Conservation (phyloP, 208 protist genomes). For the Trichomonas tenax region DNA sequence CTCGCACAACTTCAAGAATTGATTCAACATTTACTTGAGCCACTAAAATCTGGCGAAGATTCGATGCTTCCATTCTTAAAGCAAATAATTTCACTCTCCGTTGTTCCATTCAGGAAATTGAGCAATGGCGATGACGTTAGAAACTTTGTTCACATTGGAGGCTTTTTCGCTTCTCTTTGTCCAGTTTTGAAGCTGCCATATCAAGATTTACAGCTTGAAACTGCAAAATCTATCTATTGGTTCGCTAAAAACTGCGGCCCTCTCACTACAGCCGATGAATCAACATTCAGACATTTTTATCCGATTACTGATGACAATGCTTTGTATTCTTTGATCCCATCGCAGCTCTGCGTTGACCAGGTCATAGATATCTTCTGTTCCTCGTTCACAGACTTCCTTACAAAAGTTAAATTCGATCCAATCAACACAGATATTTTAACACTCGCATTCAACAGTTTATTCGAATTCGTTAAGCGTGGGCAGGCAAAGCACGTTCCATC, state of each 20-base stretch:
- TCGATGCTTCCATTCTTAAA: background rate
- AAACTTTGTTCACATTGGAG: background rate
- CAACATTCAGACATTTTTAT: background rate
- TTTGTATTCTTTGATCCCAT: background rate
- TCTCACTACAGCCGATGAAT: background rate
- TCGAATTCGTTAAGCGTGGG: conserved; percentile 11
- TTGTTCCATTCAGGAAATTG: background rate
- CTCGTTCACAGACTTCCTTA: background rate
- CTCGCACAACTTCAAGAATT: background rate
- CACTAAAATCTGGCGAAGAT: background rate
- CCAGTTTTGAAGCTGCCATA: background rate
- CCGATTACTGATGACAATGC: background rate
- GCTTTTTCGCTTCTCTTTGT: background rate
- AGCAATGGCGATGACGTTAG: background rate
- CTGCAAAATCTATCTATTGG: background rate
- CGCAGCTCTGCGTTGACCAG: background rate
- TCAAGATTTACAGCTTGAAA: background rate
- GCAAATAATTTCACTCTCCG: background rate
- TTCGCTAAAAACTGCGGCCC: conserved; percentile 1
- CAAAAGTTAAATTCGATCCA: background rate
- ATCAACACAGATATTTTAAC: background rate
- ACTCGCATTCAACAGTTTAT: background rate
- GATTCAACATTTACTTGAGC: background rate
- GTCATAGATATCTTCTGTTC: background rate
- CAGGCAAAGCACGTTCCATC: background rate